These are phyloP conservation scores for Zymoseptoria brevis DNA, from an alignment of 2,329 filamentous ascomycete genomes.

Conservation along the genomic window DNA sequence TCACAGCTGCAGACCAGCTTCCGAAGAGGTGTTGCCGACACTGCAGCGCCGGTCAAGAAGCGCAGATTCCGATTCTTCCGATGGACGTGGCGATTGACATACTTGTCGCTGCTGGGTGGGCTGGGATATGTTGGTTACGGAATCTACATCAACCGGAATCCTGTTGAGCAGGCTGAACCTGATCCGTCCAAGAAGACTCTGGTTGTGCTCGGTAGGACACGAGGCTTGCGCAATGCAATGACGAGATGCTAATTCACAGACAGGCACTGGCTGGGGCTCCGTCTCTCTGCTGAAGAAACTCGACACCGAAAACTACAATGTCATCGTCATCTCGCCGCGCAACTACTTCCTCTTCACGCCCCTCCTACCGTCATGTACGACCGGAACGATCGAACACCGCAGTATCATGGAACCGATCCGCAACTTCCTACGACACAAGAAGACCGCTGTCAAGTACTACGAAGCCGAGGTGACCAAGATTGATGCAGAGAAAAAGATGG, in stretches of 20 bases:
- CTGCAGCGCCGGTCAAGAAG: conserved; percentile 35
- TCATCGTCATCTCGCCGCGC: conserved; percentile 85
- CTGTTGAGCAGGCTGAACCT: conserved; percentile 66
- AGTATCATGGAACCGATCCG: conserved; percentile 99
- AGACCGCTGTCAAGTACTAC: conserved; percentile 88
- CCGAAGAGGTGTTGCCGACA: conserved; percentile 27
- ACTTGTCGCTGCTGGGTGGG: conserved; percentile 63
- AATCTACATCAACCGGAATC: conserved; percentile 76
- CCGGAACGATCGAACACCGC: conserved; percentile 93
- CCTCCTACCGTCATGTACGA: conserved; percentile 92
- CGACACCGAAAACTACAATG: conserved; percentile 98
- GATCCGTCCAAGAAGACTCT: conserved; percentile 94
- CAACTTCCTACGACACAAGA: conserved; percentile 92
- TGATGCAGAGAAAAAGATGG: conserved; percentile 80
- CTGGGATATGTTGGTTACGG: conserved; percentile 67
- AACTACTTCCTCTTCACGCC: conserved; percentile 99
- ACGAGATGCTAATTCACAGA: conserved; percentile 6
- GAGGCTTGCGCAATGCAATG: not conserved
- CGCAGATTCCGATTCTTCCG: conserved; percentile 61
- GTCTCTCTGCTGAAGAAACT: conserved; percentile 97
- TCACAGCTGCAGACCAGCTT: conserved; percentile 17
- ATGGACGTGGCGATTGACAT: conserved; percentile 77
- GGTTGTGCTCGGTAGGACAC: conserved; percentile 71
- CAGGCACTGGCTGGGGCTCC: conserved; percentile 93
- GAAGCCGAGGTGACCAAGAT: conserved; percentile 96